phyloP scores from a whole-genome alignment of 768 basidiomycete species.

The Rhizopogon rudus region DNA sequence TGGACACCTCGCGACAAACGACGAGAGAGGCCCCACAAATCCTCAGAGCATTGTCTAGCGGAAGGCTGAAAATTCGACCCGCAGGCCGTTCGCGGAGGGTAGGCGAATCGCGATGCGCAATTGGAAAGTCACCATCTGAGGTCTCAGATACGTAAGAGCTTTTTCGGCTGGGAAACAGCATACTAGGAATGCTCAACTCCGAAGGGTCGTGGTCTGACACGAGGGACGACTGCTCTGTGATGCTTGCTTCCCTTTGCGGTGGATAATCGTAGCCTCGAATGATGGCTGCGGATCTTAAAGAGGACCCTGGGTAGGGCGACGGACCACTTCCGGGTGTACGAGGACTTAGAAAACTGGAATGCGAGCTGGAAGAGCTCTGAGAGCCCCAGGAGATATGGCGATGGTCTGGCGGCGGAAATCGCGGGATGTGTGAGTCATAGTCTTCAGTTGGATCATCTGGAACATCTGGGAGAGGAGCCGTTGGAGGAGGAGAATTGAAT shows the following conservation, averaged over 20 bases:
- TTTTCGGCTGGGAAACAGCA: neutral
- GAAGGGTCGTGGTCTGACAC: neutral
- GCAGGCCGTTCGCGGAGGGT: neutral
- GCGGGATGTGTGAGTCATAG: neutral
- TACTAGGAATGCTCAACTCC: neutral
- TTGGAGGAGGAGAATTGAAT: neutral
- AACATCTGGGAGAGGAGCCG: neutral
- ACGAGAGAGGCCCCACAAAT: slow-evolving; percentile 11
- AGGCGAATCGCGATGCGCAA: slow-evolving; percentile 10
- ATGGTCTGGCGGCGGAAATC: neutral
- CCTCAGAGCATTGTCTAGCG: slow-evolving; percentile 18
- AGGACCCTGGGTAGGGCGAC: no score
- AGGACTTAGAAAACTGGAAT: neutral
- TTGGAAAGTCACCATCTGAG: neutral
- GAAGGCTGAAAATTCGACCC: neutral
- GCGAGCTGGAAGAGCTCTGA: neutral
- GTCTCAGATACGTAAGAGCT: neutral
- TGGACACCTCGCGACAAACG: slow-evolving; percentile 16
- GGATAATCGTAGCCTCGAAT: neutral
- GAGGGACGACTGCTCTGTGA: neutral
- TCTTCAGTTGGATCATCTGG: neutral
- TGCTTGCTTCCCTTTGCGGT: neutral
- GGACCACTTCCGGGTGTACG: neutral
- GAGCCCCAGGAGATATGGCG: neutral
- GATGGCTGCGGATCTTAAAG: neutral